Evolutionary conservation across 192 early-diverging fungal genomes (phyloP).

Genomic region (Linnemannia schmuckeri): DNA sequence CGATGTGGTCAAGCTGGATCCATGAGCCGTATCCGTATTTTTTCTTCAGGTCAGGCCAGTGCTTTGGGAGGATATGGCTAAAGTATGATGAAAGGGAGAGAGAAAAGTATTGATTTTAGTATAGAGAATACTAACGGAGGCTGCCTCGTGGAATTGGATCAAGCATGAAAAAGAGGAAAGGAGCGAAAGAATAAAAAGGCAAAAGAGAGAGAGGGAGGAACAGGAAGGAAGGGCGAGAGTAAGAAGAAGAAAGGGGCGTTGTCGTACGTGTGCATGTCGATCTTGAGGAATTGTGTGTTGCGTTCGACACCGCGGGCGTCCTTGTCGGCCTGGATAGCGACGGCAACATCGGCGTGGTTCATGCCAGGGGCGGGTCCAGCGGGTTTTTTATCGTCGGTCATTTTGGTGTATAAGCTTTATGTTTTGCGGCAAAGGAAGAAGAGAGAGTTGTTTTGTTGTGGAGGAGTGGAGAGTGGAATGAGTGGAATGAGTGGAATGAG

Average conservation of each 20-base stretch:
- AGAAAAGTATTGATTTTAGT: no score
- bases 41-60: slow-evolving; percentile 71
- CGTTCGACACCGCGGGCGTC: slow-evolving; percentile 40
- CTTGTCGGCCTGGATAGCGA: slow-evolving; percentile 50
- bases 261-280: slow-evolving; percentile 64
- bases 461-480: neutral
- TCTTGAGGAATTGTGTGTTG: slow-evolving; percentile 61
- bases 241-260: neutral
- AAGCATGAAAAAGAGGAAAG: neutral
- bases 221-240: no score
- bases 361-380: slow-evolving; percentile 36
- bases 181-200: neutral
- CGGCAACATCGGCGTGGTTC: slow-evolving; percentile 50
- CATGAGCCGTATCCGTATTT: slow-evolving; percentile 71
- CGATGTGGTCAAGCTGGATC: slow-evolving; percentile 61
- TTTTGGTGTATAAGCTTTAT: neutral
- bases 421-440: no score
- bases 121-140: neutral
- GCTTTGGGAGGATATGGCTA: slow-evolving; percentile 74
- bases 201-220: neutral
- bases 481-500: neutral
- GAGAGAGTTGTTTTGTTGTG: neutral
- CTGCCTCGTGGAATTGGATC: neutral
- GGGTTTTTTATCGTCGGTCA: slow-evolving; percentile 6
- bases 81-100: neutral